A percentile compares a stretch with the other conserved stretches of the same genome.
These are phyloP conservation scores for Vachellia collinsii DNA, from an alignment of 306 rosid species.

Conservation along the genomic window DNA sequence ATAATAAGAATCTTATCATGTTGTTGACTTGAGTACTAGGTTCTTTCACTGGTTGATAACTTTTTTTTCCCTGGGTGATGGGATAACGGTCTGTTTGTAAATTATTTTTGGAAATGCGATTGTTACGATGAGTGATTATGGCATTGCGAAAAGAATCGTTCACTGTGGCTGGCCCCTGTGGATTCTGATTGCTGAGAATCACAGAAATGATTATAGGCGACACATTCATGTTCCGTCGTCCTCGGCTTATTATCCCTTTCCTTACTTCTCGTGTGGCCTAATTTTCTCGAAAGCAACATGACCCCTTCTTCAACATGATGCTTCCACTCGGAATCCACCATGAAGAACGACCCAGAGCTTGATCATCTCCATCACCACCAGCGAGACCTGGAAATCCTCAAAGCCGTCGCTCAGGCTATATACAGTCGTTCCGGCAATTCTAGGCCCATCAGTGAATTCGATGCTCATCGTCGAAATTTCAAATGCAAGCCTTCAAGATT, in stretches of 20 bases:
- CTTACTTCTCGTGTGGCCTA: constrained; percentile 46
- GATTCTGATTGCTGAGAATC: not conserved
- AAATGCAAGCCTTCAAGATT: constrained; percentile 64
- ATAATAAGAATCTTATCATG: no score
- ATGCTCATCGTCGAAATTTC: constrained; percentile 58
- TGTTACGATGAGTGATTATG: not conserved
- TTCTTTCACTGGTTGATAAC: no score
- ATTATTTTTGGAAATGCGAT: not conserved
- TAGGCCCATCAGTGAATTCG: constrained; percentile 60
- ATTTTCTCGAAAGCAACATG: constrained; percentile 39
- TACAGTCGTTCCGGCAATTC: constrained; percentile 60
- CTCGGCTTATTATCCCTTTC: constrained; percentile 41
- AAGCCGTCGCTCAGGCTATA: constrained; percentile 96
- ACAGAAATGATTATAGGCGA: constrained; percentile 30
- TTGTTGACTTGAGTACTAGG: no score
- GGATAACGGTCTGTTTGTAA: no score
- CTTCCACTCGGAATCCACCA: constrained; percentile 30
- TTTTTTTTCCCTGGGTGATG: no score
- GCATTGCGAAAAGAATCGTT: not conserved
- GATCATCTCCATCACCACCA: constrained; percentile 29
- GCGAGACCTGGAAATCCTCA: constrained; percentile 63
- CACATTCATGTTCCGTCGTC: constrained; percentile 3
- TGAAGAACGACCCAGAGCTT: constrained; percentile 59
- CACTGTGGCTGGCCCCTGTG: not conserved
- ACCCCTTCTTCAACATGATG: constrained; percentile 16